phyloP scores from a whole-genome alignment of 2,329 filamentous ascomycete genomes.

The Trichoderma breve region DNA sequence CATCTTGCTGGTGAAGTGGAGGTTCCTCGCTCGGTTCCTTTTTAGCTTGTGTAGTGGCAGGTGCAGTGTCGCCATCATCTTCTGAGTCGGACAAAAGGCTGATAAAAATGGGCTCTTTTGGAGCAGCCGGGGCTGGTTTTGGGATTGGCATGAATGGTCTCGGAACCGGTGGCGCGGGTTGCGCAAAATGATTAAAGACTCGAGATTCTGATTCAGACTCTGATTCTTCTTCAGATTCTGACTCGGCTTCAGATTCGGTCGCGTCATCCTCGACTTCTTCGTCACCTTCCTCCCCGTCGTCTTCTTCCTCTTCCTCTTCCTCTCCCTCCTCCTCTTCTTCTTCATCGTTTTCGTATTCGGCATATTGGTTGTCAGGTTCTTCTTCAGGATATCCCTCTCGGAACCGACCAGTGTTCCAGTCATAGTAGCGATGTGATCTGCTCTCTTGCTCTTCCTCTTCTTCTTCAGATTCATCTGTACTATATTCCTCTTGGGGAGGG shows the following conservation, averaged over 20 bases:
- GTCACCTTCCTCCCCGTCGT: neutral
- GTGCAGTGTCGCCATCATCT: constrained; percentile 37
- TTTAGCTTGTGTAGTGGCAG: neutral
- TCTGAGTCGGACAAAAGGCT: constrained; percentile 48
- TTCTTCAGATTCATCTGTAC: constrained; percentile 8
- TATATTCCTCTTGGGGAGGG: neutral
- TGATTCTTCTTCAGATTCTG: constrained; percentile 30
- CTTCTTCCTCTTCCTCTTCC: neutral
- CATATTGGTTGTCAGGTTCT: neutral
- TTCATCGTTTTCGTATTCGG: neutral
- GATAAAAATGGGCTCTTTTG: constrained; percentile 44
- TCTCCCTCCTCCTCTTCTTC: neutral
- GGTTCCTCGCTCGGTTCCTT: neutral
- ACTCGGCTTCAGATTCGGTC: constrained; percentile 29
- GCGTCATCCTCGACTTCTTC: neutral
- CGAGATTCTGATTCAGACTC: constrained; percentile 24
- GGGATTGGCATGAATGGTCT: constrained; percentile 7
- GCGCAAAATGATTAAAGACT: constrained; percentile 15
- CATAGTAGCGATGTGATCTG: neutral
- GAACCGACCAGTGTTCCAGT: neutral
- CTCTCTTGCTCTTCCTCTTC: neutral
- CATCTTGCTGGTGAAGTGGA: neutral
- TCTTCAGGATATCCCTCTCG: neutral
- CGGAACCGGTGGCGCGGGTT: neutral
- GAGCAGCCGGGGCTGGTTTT: constrained; percentile 20